Conservation (phyloP, 2,329 filamentous ascomycete species). For the Huntiella abstrusa region DNA sequence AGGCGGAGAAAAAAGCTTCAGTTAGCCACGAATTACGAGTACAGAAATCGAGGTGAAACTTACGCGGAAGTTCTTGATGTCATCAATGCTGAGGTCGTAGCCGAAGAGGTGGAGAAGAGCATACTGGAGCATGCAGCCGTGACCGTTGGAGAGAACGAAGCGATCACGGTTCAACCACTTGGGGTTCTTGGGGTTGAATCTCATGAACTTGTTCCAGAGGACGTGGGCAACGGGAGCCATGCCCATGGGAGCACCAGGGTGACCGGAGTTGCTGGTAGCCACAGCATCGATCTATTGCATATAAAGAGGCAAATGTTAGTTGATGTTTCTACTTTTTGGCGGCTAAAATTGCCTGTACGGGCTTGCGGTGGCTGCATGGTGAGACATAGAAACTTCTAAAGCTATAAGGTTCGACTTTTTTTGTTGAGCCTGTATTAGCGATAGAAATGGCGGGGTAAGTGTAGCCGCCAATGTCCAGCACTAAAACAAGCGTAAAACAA, state of each 20-base stretch:
- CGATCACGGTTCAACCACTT: conserved; percentile 93
- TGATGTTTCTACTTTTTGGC: no score
- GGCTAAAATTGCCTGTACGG: no score
- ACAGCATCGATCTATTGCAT: conserved; percentile 78
- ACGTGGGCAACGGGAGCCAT: conserved; percentile 94
- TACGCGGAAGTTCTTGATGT: conserved; percentile 93
- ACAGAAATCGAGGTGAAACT: conserved; percentile 21
- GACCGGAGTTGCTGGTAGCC: conserved; percentile 85
- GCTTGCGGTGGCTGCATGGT: no score
- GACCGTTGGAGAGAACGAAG: conserved; percentile 97
- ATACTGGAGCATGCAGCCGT: conserved; percentile 99
- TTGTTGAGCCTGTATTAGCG: no score
- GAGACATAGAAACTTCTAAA: no score
- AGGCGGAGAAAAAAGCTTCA: conserved; percentile 3
- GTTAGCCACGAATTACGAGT: background rate
- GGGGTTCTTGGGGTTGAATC: conserved; percentile 98
- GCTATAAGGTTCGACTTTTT: no score
- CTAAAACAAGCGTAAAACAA: no score
- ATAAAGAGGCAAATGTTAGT: no score
- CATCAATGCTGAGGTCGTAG: conserved; percentile 70
- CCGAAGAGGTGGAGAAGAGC: conserved; percentile 92
- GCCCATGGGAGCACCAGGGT: conserved; percentile 93
- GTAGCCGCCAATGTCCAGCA: no score
- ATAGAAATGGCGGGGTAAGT: no score
- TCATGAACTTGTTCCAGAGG: conserved; percentile 98